phyloP scores from a whole-genome alignment of 1,139 yeast species.

The Kodamaea suecica region DNA sequence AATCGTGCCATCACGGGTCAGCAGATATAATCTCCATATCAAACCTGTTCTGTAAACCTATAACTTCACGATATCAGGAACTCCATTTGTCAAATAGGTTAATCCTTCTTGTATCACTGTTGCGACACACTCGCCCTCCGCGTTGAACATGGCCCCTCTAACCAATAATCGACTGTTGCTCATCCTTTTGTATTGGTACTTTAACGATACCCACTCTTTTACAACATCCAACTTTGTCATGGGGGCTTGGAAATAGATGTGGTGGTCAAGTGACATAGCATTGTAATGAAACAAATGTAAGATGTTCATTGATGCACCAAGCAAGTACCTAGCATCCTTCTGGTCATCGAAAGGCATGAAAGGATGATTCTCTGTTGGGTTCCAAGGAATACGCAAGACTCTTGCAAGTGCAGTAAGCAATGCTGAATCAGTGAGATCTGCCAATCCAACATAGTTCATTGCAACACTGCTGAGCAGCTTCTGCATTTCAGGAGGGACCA shows the following conservation, averaged over 20 bases:
- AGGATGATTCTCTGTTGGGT: conserved; percentile 36
- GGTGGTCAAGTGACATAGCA: conserved; percentile 50
- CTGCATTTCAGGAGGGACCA: conserved; percentile 12
- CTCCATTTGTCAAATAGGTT: conserved; percentile 29
- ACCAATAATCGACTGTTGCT: conserved; percentile 38
- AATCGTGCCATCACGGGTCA: no score
- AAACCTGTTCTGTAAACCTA: no score
- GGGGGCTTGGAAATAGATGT: conserved; percentile 41
- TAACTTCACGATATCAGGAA: conserved; percentile 23
- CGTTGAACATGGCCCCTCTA: conserved; percentile 37
- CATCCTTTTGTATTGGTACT: conserved; percentile 36
- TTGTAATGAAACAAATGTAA: conserved; percentile 44
- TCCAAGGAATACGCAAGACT: conserved; percentile 44
- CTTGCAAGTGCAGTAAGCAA: conserved; percentile 44
- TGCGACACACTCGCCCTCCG: conserved; percentile 36
- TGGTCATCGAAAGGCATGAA: conserved; percentile 32
- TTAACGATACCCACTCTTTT: conserved; percentile 40
- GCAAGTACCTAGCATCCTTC: conserved; percentile 32
- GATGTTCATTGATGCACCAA: conserved; percentile 36
- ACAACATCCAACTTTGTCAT: conserved; percentile 33
- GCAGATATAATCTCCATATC: no score
- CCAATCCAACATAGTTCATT: conserved; percentile 39
- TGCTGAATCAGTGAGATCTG: conserved; percentile 40
- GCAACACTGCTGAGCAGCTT: conserved; percentile 29
- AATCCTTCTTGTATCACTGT: conserved; percentile 47